Evolutionary conservation across 164 flowering plant species (phyloP).

Genomic region (Taxillus chinensis): DNA sequence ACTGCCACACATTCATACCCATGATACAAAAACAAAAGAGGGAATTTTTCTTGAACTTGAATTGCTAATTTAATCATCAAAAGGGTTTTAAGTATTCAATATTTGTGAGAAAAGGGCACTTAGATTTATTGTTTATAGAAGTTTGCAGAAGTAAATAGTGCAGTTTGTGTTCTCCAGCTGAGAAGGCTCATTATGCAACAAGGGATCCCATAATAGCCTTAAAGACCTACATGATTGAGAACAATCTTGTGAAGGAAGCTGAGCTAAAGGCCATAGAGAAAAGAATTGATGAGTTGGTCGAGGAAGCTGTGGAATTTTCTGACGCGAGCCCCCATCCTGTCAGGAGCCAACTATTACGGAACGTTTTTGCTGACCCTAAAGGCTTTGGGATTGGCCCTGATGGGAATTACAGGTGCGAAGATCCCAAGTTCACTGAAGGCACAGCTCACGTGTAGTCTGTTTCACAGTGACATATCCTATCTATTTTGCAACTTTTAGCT

Average conservation of each 20-base stretch:
- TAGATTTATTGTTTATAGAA: too few relatives aligned
- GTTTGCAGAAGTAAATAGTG: too few relatives aligned
- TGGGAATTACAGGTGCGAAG: conserved; percentile 85
- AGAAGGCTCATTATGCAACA: conserved; percentile 77
- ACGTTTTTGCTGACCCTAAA: conserved; percentile 90
- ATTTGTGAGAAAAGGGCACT: too few relatives aligned
- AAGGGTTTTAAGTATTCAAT: too few relatives aligned
- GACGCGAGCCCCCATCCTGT: conserved; percentile 70
- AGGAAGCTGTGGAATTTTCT: conserved; percentile 90
- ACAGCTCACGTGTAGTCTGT: conserved; percentile 69
- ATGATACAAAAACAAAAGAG: too few relatives aligned
- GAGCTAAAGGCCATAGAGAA: conserved; percentile 79
- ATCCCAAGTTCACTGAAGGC: conserved; percentile 88
- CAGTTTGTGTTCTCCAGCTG: conserved; percentile 41
- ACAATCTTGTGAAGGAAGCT: conserved; percentile 57
- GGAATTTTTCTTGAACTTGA: too few relatives aligned
- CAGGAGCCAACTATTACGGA: conserved; percentile 78
- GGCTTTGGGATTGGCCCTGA: conserved; percentile 97
- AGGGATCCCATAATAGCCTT: conserved; percentile 81
- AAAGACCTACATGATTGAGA: conserved; percentile 74
- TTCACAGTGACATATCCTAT: too few relatives aligned
- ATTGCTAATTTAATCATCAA: too few relatives aligned
- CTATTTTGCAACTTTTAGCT: too few relatives aligned
- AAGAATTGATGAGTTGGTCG: conserved; percentile 76
- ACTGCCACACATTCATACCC: too few relatives aligned